Evolutionary conservation across 352 stramenopile species (phyloP).

Genomic region (Phytophthora capsici): DNA sequence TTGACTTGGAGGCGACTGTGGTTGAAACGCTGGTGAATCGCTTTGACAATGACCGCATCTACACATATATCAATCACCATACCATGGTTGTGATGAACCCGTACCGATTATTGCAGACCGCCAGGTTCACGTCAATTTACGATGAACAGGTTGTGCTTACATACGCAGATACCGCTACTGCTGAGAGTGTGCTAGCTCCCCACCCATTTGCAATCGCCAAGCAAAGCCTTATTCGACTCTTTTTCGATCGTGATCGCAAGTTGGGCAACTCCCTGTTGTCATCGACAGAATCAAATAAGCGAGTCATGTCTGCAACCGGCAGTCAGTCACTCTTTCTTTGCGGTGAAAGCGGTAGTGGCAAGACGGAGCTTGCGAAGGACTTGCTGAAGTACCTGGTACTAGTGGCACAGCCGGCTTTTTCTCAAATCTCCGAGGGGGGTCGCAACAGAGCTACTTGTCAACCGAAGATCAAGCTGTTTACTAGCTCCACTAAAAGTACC

Average conservation of each 20-base stretch:
- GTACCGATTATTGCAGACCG: conserved; percentile 75
- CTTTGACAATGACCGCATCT: conserved; percentile 62
- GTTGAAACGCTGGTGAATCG: conserved; percentile 34
- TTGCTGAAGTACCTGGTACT: conserved; percentile 81
- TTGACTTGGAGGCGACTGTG: conserved; percentile 16
- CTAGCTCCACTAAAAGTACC: conserved; percentile 85
- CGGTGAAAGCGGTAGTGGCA: conserved; percentile 77
- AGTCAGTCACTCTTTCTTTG: conserved; percentile 54
- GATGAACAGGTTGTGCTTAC: conserved; percentile 78
- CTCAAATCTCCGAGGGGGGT: neutral
- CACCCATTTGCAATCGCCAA: conserved; percentile 84
- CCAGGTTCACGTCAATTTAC: conserved; percentile 84
- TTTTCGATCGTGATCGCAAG: conserved; percentile 33
- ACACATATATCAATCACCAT: conserved; percentile 68
- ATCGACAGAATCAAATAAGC: conserved; percentile 2
- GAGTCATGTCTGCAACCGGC: neutral
- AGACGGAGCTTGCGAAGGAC: conserved; percentile 82
- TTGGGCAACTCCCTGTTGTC: neutral
- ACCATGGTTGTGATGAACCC: conserved; percentile 77
- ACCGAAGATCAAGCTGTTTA: conserved; percentile 69
- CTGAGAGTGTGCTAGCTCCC: conserved; percentile 47
- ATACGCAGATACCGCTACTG: conserved; percentile 58
- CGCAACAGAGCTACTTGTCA: conserved; percentile 2
- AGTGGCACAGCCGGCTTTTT: conserved; percentile 51
- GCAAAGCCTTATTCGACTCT: conserved; percentile 55